Evolutionary conservation across 2,329 filamentous ascomycete species (phyloP), one percentile per base, ranked within the genome.

Genomic region (Cryphonectria nitschkei): DNA sequence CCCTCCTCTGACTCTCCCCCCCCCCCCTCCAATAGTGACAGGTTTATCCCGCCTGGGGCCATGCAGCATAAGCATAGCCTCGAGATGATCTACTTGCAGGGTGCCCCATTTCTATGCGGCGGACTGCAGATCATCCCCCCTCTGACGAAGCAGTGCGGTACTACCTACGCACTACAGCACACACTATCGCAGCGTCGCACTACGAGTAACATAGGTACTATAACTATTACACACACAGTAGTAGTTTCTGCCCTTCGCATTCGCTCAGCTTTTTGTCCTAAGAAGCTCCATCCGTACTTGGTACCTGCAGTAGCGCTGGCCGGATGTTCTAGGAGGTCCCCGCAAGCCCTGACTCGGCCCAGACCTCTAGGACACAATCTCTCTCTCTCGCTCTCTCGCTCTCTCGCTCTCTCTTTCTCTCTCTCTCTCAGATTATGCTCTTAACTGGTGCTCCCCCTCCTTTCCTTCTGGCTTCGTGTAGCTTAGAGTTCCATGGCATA

Each of bases 281-380:
- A 50, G 46, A 65, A 46, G 39, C 60, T 37, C 37, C 58, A 69
- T 66, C n/a, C 43, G 70, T 70, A 72, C 70, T 65, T 72, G 70
- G 70, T 72, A 72, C 70, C 70, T 72, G 70, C 70, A 72, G 70
- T 72, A 72, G 70, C 70, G 70, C 65, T 60, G 65, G 32, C 29
- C 22, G 32, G 32, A 61, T 34, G 13, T 19, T 19, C 26, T 58
- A 29, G 29, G 54, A 19, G 54, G 54, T 58, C 54, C 26, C 54
- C 54, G 54, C 54, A 50, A 50, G 26, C 34, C 54, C 54, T 58
- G 54, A 58, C 54, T 58, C 54, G 54, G 29, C 26, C 29, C 54
- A 58, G 14, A 19, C 54, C 54, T 58, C 26, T 56, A 26, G 52
- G 9, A 41, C 8, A 41, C 5, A 41, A 22, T n/a, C 46, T 50